Percentiles rank a stretch among this genome's conserved stretches.
These are phyloP conservation scores for Cercospora sp. DNA, from an alignment of 2,329 filamentous ascomycete species.

Conservation along the genomic window DNA sequence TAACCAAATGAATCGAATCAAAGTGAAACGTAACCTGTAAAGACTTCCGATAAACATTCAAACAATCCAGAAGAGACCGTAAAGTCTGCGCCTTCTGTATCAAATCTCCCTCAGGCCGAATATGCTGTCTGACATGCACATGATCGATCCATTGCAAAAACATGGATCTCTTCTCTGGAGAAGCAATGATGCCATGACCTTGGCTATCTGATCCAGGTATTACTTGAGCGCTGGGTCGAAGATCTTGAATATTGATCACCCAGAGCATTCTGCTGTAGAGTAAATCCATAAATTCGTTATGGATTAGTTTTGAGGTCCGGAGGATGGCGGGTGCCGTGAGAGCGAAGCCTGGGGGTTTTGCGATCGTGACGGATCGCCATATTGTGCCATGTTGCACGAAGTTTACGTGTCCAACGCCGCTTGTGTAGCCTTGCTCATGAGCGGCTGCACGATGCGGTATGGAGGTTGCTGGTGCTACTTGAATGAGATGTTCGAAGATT, in stretches of 20 bases:
- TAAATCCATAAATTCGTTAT: conserved; percentile 18
- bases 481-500: conserved; percentile 12
- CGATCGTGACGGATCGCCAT: conserved; percentile 19
- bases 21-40: conserved; percentile 17
- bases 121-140: conserved; percentile 19
- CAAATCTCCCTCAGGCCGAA: conserved; percentile 19
- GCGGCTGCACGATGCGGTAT: conserved; percentile 8
- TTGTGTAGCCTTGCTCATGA: conserved; percentile 8
- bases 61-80: conserved; percentile 13
- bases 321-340: conserved; percentile 13
- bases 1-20: conserved; percentile 18
- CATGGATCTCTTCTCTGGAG: conserved; percentile 3
- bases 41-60: conserved; percentile 14
- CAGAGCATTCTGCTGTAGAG: conserved; percentile 19
- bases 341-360: conserved; percentile 16
- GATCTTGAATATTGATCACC: conserved; percentile 18
- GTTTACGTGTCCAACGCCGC: conserved; percentile 15
- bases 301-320: conserved; percentile 10
- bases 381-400: conserved; percentile 1
- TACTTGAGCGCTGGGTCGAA: neutral
- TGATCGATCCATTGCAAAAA: conserved; percentile 21
- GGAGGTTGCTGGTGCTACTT: neutral
- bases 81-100: conserved; percentile 16
- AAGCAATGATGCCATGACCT: neutral
- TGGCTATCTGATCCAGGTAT: neutral